Evolutionary conservation across 2,329 filamentous ascomycete species (phyloP), one percentile per base, ranked within the genome.

Genomic region (Aureobasidium sp.): DNA sequence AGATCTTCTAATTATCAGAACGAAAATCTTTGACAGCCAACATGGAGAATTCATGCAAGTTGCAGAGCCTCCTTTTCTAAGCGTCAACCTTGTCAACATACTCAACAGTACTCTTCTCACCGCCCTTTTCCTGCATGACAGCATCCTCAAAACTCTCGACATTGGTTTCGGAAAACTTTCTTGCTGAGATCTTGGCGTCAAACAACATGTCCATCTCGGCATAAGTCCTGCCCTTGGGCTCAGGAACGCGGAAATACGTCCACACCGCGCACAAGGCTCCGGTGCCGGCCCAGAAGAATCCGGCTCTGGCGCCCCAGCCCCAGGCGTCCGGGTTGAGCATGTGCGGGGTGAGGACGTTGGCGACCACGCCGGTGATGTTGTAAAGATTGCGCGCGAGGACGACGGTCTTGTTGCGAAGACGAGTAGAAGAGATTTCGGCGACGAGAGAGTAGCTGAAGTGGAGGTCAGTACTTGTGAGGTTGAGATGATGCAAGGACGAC

Each of bases 121-220:
- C 5, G 3, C 37, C n/a, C 37, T 41, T 41, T 17, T n/a, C 17
- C 7, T n/a, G 7, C 15, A 41, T n/a, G 5, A 41, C 37, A 41
- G 7, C 8, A 41, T 41, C 37, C 6, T 41, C 42, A 20, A 45
- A 45, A 45, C 20, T 14, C 45, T 51, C 47, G 1, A 51, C 47
- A 2, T 20, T 34, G 29, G 47, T 51, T 11, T 25, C 9, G 11
- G 22, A 56, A 59, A 70, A 79, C 59, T 76, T 73, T 25, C 76
- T 70, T 11, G 76, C 76, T 11, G 70, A 65, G 9, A 78, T 68
- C 6, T 68, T 64, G 36, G 69, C 69, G 64, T 77, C 74, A 64
- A 79, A 79, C 42, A 79, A 69, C 51, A 77, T 69, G 66, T 78
- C 76, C 34, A 79, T 67, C 66, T 78, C 76, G 9, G 68, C 74